Percentiles rank a stretch among this genome's conserved stretches.
Conservation (phyloP, 371 early-diverging fungal genomes). For the Mortierella sp. region DNA sequence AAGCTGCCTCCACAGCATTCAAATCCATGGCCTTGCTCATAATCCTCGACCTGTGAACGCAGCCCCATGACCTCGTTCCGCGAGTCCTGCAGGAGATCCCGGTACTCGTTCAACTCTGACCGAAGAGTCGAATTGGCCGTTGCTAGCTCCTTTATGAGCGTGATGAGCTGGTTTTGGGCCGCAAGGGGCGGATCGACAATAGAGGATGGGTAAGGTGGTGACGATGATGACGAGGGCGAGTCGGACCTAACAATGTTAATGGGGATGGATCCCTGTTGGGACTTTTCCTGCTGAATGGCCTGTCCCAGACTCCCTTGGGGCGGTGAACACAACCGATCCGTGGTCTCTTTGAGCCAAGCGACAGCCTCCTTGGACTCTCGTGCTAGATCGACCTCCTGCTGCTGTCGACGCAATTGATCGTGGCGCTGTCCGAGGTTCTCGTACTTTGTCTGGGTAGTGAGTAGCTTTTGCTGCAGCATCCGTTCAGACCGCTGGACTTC, state of each 20-base stretch:
- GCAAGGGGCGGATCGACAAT: conserved; percentile 50
- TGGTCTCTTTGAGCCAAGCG: conserved; percentile 54
- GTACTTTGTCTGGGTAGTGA: conserved; percentile 45
- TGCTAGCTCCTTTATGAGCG: conserved; percentile 64
- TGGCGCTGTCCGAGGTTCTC: conserved; percentile 46
- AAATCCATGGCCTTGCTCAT: conserved; percentile 40
- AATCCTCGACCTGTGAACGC: conserved; percentile 58
- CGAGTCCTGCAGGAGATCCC: conserved; percentile 57
- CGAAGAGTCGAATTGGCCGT: conserved; percentile 62
- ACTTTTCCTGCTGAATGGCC: conserved; percentile 42
- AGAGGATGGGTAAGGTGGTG: conserved; percentile 39
- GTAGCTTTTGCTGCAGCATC: conserved; percentile 34
- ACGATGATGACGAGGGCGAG: conserved; percentile 29
- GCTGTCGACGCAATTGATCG: conserved; percentile 34
- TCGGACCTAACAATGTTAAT: conserved; percentile 17
- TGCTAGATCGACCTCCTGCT: conserved; percentile 50
- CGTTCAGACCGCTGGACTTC: conserved; percentile 50
- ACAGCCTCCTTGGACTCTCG: conserved; percentile 52
- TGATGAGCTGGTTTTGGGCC: conserved; percentile 58
- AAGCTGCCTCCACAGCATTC: conserved; percentile 33
- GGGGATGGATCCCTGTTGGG: conserved; percentile 13
- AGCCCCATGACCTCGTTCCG: conserved; percentile 59
- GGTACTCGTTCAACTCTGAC: conserved; percentile 58
- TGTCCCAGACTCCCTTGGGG: conserved; percentile 50
- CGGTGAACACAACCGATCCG: conserved; percentile 47